phyloP scores from a whole-genome alignment of 495 filamentous ascomycete genomes.

The Aspergillus steynii region DNA sequence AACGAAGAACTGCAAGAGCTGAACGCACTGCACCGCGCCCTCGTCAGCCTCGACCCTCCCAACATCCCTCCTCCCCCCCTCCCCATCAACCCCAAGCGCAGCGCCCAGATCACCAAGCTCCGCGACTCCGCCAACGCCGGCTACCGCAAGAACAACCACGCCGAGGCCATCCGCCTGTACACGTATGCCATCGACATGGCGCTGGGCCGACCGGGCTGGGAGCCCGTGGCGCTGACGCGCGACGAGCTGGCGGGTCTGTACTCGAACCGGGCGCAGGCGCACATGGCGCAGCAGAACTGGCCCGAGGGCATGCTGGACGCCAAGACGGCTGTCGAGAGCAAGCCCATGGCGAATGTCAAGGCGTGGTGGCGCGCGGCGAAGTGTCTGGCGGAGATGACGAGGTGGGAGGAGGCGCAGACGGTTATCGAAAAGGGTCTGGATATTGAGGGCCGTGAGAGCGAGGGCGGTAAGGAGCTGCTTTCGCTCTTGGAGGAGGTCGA shows the following conservation, averaged over 20 bases:
- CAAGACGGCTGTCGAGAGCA: slow-evolving; percentile 86
- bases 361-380: slow-evolving; percentile 86
- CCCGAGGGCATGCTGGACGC: slow-evolving; percentile 80
- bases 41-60: slow-evolving; percentile 56
- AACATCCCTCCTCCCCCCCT: slow-evolving; percentile 73
- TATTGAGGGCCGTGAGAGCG: slow-evolving; percentile 75
- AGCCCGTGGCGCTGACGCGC: slow-evolving; percentile 74
- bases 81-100: slow-evolving; percentile 82
- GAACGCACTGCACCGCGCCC: slow-evolving; percentile 71
- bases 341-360: slow-evolving; percentile 84
- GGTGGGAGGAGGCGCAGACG: slow-evolving; percentile 75
- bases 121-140: slow-evolving; percentile 82
- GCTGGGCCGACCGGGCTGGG: slow-evolving; percentile 77
- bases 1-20: slow-evolving; percentile 66
- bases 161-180: slow-evolving; percentile 80
- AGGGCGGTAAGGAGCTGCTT: slow-evolving; percentile 58
- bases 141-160: slow-evolving; percentile 72
- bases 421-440: slow-evolving; percentile 76
- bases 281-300: slow-evolving; percentile 79
- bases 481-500: slow-evolving; percentile 71
- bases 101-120: slow-evolving; percentile 82
- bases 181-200: slow-evolving; percentile 86
- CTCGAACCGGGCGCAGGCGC: slow-evolving; percentile 85
- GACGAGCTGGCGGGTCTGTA: slow-evolving; percentile 82
- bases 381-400: slow-evolving; percentile 87